Evolutionary conservation across 2,329 filamentous ascomycete species (phyloP), one percentile per base, ranked within the genome.

Genomic region (Fusarium foetens): DNA sequence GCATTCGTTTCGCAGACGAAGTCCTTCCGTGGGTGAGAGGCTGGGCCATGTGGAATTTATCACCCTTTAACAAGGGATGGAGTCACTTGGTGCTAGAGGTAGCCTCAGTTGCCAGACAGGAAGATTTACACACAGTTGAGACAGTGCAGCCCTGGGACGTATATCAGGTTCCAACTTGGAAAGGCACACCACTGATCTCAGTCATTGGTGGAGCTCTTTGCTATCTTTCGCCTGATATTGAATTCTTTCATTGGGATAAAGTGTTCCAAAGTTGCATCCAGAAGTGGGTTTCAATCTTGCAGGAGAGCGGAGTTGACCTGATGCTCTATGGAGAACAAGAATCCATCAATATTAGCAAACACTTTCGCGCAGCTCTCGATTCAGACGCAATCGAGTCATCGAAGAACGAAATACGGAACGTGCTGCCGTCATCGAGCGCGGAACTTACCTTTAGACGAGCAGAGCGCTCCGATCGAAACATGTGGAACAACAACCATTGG

Each of bases 131-230:
- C 21, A 23, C 23, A 13, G 25, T 76, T 0, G 78, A 80, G 14
- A 66, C 23, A 0, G 21, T 80, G 0, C 58, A 21, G 0, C 78
- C 76, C 0, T 79, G 75, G 75, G 73, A 77, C 13, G 31, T 35
- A 0, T 73, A 77, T 21, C 61, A 73, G 0, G 75, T 78, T 4
- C 72, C 78, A 0, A 12, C 17, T 1, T 79, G 78, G 78, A 42
- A 1, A 3, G 75, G 77, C 0, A 73, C 78, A 0, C 78, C 78
- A 0, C 17, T 80, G 0, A 9, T 70, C 0, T 80, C 79, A 0
- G 49, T 79, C 0, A 58, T 80, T 12, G 79, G 77, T 7, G 79
- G 76, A 1, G 66, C 71, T 0, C 55, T 80, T 1, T 80, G 78
- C 21, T 78, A 74, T 5, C 16, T 80, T 1, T 74, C 71, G 0